Evolutionary conservation across 225 moss, liverwort and hornwort species (phyloP).

Genomic region (Pleurozium schreberi): DNA sequence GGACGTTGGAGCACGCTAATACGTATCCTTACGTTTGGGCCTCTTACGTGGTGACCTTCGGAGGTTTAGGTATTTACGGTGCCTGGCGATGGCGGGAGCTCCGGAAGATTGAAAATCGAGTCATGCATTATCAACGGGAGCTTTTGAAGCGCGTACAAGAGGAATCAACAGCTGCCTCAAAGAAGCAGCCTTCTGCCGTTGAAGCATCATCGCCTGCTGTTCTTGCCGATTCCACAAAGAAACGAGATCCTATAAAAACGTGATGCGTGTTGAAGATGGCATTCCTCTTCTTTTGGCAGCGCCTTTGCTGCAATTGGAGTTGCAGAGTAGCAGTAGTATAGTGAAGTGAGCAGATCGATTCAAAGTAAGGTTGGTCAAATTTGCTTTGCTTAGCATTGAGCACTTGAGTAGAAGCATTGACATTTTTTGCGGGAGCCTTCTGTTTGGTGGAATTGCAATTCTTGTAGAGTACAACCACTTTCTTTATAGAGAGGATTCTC

Average conservation of each 20-base stretch:
- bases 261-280: not conserved
- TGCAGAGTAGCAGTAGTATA: not conserved
- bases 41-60: slow-evolving; percentile 26
- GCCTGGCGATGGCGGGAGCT: slow-evolving; percentile 50
- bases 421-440: not conserved
- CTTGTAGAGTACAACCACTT: not conserved
- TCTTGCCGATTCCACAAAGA: not conserved
- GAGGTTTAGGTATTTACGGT: slow-evolving; percentile 25
- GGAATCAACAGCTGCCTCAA: slow-evolving; percentile 2
- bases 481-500: not conserved
- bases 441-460: not conserved
- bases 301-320: not conserved
- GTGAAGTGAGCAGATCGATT: not conserved
- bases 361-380: not conserved
- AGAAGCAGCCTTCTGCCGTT: not conserved
- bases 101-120: slow-evolving; percentile 20
- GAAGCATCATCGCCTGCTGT: not conserved
- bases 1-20: slow-evolving; percentile 19
- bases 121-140: slow-evolving; percentile 29
- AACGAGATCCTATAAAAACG: not conserved
- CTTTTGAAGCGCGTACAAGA: slow-evolving; percentile 23
- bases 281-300: not conserved
- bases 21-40: slow-evolving; percentile 49
- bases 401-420: not conserved
- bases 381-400: not conserved